phyloP scores from a whole-genome alignment of 257 asterid genomes.

The Solanum clarkiae region DNA sequence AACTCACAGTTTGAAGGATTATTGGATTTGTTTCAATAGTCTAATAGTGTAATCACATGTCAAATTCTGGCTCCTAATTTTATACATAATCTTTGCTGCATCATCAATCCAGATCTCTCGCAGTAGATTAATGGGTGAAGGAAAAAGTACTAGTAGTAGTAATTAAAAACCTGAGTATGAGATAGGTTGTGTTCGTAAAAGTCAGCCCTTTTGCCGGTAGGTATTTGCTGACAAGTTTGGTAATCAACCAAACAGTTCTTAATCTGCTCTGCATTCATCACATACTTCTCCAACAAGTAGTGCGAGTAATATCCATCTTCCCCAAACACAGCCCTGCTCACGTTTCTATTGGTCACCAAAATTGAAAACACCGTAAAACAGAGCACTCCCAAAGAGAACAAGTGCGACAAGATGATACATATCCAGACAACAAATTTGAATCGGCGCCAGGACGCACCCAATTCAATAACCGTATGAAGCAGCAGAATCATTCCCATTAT shows the following conservation, averaged over 20 bases:
- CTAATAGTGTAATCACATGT: too few species aligned
- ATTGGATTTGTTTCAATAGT: too few species aligned
- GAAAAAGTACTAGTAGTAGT: neutral
- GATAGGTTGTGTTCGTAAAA: slow-evolving; percentile 12
- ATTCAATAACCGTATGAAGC: slow-evolving; percentile 29
- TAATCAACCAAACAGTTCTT: slow-evolving; percentile 52
- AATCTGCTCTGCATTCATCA: slow-evolving; percentile 23
- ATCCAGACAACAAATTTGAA: slow-evolving; percentile 28
- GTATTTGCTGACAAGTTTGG: slow-evolving; percentile 14
- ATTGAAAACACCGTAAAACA: slow-evolving; percentile 37
- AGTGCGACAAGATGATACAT: slow-evolving; percentile 18
- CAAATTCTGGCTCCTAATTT: too few species aligned
- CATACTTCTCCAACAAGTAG: slow-evolving; percentile 45
- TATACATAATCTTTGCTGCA: neutral
- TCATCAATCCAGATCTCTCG: too few species aligned
- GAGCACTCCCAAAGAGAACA: slow-evolving; percentile 17
- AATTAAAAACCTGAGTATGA: slow-evolving; percentile 27
- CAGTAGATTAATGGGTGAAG: neutral
- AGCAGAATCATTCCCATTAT: slow-evolving; percentile 27
- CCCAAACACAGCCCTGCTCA: slow-evolving; percentile 35
- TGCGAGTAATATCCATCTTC: slow-evolving; percentile 49
- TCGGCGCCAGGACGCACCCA: slow-evolving; percentile 33
- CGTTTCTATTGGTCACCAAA: slow-evolving; percentile 35
- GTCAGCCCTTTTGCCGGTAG: neutral
- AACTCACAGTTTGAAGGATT: too few species aligned